Evolutionary conservation across 2,329 filamentous ascomycete species (phyloP).

Genomic region (Endoconidiophora polonica): DNA sequence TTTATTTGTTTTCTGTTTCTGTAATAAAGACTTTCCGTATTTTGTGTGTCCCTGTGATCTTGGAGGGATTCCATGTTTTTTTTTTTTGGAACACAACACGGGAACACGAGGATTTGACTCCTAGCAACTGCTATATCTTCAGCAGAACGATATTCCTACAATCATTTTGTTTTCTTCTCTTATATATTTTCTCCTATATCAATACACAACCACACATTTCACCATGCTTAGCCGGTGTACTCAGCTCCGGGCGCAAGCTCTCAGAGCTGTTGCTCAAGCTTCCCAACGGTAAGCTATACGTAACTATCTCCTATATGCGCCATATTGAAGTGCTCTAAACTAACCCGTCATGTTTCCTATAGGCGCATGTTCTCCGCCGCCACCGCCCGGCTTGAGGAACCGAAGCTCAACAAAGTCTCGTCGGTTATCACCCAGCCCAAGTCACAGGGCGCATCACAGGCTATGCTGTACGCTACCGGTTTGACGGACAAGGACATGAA

Average conservation of each 20-base stretch:
- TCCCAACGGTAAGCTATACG: conserved; percentile 6
- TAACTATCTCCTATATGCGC: neutral
- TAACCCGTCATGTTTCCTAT: neutral
- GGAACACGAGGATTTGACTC: too few species aligned
- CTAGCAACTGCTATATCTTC: too few species aligned
- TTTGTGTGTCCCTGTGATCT: conserved; percentile 19
- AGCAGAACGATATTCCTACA: too few species aligned
- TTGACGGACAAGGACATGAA: conserved; percentile 73
- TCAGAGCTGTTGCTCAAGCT: conserved; percentile 12
- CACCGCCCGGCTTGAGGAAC: conserved; percentile 25
- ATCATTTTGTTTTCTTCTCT: neutral
- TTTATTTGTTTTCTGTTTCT: neutral
- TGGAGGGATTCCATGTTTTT: neutral
- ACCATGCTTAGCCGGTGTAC: conserved; percentile 15
- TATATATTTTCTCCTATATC: conserved; percentile 1
- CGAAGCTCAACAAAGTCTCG: conserved; percentile 67
- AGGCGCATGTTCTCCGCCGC: conserved; percentile 37
- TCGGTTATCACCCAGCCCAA: conserved; percentile 84
- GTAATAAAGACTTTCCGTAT: neutral
- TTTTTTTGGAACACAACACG: too few species aligned
- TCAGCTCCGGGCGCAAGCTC: conserved; percentile 15
- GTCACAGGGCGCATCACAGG: conserved; percentile 94
- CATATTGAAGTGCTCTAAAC: neutral
- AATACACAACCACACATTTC: conserved; percentile 8
- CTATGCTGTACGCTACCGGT: conserved; percentile 95